phyloP scores from a whole-genome alignment of 1,284 basidiomycete species.

The Ustilago loliicola region DNA sequence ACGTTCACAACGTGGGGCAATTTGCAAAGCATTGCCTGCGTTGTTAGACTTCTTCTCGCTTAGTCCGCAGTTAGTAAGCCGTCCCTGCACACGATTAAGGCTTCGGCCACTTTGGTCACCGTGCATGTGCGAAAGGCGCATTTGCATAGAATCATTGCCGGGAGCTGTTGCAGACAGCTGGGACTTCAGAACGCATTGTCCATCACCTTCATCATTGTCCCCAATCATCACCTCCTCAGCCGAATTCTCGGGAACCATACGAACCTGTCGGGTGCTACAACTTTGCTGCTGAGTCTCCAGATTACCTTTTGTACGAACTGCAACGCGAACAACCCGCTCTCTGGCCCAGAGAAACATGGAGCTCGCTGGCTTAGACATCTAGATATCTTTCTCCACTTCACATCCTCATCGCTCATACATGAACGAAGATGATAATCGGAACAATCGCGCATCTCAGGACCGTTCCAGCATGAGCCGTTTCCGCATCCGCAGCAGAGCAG shows the following conservation, averaged over 20 bases:
- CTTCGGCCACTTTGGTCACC: slow-evolving; percentile 25
- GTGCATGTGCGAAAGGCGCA: slow-evolving; percentile 5
- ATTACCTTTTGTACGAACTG: too few relatives aligned
- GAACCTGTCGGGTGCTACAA: background rate
- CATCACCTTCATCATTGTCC: background rate
- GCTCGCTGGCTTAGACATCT: background rate
- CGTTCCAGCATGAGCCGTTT: slow-evolving; percentile 46
- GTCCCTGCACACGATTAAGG: background rate
- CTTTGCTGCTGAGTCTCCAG: too few relatives aligned
- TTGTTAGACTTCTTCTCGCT: background rate
- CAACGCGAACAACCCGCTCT: background rate
- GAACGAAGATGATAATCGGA: slow-evolving; percentile 27
- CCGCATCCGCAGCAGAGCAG: slow-evolving; percentile 39
- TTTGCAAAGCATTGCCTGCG: background rate
- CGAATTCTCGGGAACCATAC: too few relatives aligned
- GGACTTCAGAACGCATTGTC: too few relatives aligned
- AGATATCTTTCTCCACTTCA: background rate
- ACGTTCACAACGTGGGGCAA: slow-evolving; percentile 12
- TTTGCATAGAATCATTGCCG: too few relatives aligned
- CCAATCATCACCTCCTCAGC: too few relatives aligned
- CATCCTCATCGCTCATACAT: slow-evolving; percentile 13
- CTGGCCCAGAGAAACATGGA: slow-evolving; percentile 12
- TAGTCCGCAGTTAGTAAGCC: background rate
- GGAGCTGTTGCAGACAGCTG: too few relatives aligned
- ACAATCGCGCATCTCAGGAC: slow-evolving; percentile 27